Percentiles rank a stretch among this genome's conserved stretches.
phyloP scores from a whole-genome alignment of 495 filamentous ascomycete species.

The Penicillium angulare region DNA sequence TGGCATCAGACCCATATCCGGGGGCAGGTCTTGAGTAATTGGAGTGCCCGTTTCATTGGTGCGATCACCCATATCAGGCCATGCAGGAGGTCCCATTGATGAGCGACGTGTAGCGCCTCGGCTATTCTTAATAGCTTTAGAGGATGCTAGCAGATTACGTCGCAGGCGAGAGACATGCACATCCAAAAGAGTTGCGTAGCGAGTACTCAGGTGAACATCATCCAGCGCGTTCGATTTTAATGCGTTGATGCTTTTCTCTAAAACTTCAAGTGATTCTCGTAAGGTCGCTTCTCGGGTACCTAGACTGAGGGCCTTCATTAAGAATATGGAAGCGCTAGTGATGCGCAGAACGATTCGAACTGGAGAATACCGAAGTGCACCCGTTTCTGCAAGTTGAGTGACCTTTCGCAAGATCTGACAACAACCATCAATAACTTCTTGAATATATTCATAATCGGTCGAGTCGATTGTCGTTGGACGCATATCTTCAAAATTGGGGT shows the following conservation, averaged over 20 bases:
- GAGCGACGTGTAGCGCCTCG: conserved; percentile 23
- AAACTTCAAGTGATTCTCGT: conserved; percentile 46
- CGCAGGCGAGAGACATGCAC: conserved; percentile 47
- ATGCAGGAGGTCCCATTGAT: conserved; percentile 32
- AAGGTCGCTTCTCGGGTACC: conserved; percentile 49
- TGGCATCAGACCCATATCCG: conserved; percentile 35
- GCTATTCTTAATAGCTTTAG: conserved; percentile 25
- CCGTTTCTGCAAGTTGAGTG: conserved; percentile 38
- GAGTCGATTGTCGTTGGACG: conserved; percentile 50
- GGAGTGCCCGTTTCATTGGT: conserved; percentile 19
- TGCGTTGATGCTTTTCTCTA: conserved; percentile 47
- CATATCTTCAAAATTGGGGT: conserved; percentile 38
- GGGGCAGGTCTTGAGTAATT: conserved; percentile 26
- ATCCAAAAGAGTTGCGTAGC: conserved; percentile 51
- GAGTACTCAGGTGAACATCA: conserved; percentile 52
- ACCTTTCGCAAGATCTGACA: conserved; percentile 50
- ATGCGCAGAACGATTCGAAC: conserved; percentile 53
- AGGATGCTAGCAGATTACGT: conserved; percentile 41
- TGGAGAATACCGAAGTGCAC: conserved; percentile 47
- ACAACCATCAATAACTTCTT: conserved; percentile 55
- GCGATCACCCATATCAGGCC: conserved; percentile 25
- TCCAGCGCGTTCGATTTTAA: conserved; percentile 50
- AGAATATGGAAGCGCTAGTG: conserved; percentile 51
- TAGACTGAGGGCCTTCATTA: conserved; percentile 54
- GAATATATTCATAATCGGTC: conserved; percentile 54